These are phyloP conservation scores for Rhinocladiella similis DNA, from an alignment of 2,329 filamentous ascomycete genomes.

Conservation along the genomic window DNA sequence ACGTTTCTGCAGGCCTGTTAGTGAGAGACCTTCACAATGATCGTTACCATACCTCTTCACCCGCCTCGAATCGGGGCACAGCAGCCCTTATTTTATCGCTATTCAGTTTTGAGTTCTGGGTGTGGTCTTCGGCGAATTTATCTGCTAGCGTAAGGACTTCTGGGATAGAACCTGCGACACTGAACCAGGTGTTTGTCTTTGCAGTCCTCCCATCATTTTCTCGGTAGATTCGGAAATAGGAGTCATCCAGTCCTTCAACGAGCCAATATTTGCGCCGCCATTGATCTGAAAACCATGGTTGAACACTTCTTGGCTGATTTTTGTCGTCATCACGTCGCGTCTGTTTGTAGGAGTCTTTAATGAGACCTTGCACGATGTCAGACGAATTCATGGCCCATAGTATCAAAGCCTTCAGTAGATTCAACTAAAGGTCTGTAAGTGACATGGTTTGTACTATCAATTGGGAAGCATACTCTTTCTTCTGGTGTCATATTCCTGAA, in stretches of 20 bases:
- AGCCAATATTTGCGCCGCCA: constrained; percentile 92
- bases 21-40: constrained; percentile 24
- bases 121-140: constrained; percentile 77
- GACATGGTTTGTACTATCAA: not conserved
- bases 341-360: constrained; percentile 88
- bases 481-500: constrained; percentile 81
- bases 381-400: constrained; percentile 90
- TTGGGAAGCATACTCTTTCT: constrained; percentile 65
- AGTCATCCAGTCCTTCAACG: constrained; percentile 91
- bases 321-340: constrained; percentile 73
- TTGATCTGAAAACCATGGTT: constrained; percentile 86
- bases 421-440: constrained; percentile 59
- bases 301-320: constrained; percentile 86
- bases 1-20: constrained; percentile 67
- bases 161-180: constrained; percentile 84
- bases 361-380: constrained; percentile 74
- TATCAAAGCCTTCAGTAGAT: constrained; percentile 76
- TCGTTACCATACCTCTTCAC: constrained; percentile 70
- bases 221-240: constrained; percentile 87
- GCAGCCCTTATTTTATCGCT: constrained; percentile 75
- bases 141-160: constrained; percentile 75
- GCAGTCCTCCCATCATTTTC: constrained; percentile 78
- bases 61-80: constrained; percentile 86
- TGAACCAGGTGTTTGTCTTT: constrained; percentile 83
- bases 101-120: constrained; percentile 70